Evolutionary conservation across 2,329 filamentous ascomycete species (phyloP).

Genomic region (Aspergillus eucalypticola): DNA sequence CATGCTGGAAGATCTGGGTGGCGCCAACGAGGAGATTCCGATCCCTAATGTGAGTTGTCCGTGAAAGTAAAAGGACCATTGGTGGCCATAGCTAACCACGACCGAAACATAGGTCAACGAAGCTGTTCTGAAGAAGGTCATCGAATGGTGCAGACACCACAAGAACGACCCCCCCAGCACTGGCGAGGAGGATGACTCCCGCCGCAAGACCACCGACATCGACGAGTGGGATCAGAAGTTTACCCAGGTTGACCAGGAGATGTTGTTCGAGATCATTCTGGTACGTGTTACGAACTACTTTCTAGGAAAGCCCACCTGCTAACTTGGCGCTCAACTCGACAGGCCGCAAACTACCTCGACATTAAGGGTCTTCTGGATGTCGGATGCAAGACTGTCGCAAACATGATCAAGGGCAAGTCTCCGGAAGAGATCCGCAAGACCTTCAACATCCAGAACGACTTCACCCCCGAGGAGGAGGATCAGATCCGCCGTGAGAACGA

Average conservation of each 20-base stretch:
- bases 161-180: conserved; percentile 79
- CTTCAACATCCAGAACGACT: conserved; percentile 99
- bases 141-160: conserved; percentile 98
- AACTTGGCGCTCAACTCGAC: conserved; percentile 11
- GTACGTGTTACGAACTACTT: conserved; percentile 54
- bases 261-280: conserved; percentile 99
- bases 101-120: conserved; percentile 72
- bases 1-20: conserved; percentile 91
- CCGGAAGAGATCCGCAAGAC: conserved; percentile 99
- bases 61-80: not conserved
- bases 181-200: conserved; percentile 84
- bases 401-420: conserved; percentile 99
- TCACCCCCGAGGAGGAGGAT: conserved; percentile 97
- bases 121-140: conserved; percentile 88
- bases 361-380: conserved; percentile 98
- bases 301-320: not conserved
- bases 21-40: conserved; percentile 60
- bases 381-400: conserved; percentile 98
- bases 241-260: conserved; percentile 99
- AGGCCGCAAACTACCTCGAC: conserved; percentile 98
- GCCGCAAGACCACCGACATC: conserved; percentile 98
- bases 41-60: conserved; percentile 62
- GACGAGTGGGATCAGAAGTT: conserved; percentile 99
- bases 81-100: not conserved
- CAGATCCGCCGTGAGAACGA: conserved; percentile 92